Evolutionary conservation across 306 rosid species (phyloP).

Genomic region (Erythrophleum fordii): DNA sequence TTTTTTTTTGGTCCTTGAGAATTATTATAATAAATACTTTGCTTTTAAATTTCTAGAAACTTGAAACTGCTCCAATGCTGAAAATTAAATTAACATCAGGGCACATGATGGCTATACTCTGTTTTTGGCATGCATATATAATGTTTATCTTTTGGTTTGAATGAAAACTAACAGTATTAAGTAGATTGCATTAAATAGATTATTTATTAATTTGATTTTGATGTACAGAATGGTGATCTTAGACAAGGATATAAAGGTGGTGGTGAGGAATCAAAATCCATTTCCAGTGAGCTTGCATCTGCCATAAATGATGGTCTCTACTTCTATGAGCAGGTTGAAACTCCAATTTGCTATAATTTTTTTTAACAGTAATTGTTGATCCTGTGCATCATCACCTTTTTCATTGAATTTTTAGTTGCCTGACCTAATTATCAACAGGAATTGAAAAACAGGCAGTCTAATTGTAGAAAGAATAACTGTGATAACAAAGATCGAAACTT

Average conservation of each 20-base stretch:
- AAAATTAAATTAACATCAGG: too few species aligned
- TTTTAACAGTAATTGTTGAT: neutral
- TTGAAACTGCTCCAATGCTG: too few species aligned
- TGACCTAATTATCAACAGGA: constrained; percentile 58
- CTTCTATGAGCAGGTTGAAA: constrained; percentile 87
- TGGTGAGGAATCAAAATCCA: constrained; percentile 65
- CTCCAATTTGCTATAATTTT: constrained; percentile 16
- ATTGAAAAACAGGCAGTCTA: constrained; percentile 63
- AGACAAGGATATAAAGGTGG: constrained; percentile 46
- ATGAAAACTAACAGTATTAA: constrained; percentile 20
- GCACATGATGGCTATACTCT: neutral
- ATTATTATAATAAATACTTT: neutral
- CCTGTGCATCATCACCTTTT: neutral
- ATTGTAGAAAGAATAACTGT: constrained; percentile 61
- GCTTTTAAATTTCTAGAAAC: too few species aligned
- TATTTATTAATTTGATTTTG: neutral
- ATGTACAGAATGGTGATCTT: constrained; percentile 63
- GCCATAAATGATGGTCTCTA: constrained; percentile 86
- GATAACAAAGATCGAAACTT: constrained; percentile 67
- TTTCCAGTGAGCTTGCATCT: constrained; percentile 86
- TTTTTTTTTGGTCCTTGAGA: neutral
- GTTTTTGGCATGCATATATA: neutral
- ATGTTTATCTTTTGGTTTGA: neutral
- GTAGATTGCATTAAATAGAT: constrained; percentile 17
- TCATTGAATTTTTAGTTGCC: constrained; percentile 25